phyloP scores from a whole-genome alignment of 2,329 filamentous ascomycete genomes.

The Trichothecium sympodiale region DNA sequence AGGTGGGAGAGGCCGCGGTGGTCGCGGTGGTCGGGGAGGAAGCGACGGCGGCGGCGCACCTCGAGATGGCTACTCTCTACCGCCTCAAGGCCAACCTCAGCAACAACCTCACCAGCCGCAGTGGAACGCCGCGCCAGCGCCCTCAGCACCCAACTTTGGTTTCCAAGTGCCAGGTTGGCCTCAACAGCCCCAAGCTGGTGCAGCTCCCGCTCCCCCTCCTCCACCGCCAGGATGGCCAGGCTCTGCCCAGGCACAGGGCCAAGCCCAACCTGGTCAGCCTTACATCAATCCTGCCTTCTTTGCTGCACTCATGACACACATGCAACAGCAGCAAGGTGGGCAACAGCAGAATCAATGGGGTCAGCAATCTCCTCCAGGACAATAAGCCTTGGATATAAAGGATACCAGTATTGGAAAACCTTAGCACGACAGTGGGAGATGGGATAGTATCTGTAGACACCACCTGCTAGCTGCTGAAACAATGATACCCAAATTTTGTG shows the following conservation, averaged over 20 bases:
- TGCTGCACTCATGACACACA: constrained; percentile 34
- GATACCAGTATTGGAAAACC: no score
- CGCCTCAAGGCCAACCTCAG: constrained; percentile 22
- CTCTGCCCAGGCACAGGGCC: constrained; percentile 18
- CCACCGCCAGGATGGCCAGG: constrained; percentile 26
- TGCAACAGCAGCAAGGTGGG: constrained; percentile 21
- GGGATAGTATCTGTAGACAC: no score
- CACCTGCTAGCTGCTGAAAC: no score
- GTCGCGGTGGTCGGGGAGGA: constrained; percentile 27
- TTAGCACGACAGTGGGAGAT: no score
- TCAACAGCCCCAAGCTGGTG: constrained; percentile 18
- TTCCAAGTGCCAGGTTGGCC: constrained; percentile 35
- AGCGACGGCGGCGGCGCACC: constrained; percentile 23
- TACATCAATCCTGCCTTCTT: constrained; percentile 50
- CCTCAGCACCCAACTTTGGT: constrained; percentile 20
- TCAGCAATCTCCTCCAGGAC: constrained; percentile 18
- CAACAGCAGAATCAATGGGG: constrained; percentile 16
- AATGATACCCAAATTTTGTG: no score
- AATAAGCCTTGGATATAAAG: constrained; percentile 7
- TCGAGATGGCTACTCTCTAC: constrained; percentile 30
- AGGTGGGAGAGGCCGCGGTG: constrained; percentile 23
- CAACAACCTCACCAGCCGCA: constrained; percentile 14
- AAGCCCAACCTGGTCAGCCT: constrained; percentile 21
- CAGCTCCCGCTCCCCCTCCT: constrained; percentile 26
- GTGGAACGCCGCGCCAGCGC: constrained; percentile 8